Base-by-base conservation (phyloP, 305 asterid genomes). In the Fraxinus dipetala region DNA sequence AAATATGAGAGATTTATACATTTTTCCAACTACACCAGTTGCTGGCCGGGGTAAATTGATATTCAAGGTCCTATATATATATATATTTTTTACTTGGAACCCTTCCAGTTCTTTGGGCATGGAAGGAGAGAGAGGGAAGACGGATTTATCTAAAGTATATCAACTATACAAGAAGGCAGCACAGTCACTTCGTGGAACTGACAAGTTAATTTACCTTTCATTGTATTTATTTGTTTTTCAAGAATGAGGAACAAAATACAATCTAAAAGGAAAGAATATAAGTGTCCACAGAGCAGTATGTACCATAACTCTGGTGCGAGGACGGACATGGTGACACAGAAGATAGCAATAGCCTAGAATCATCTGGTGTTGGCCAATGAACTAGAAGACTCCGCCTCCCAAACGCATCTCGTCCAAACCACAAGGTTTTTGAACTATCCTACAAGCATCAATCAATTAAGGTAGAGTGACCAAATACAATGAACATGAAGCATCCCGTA, bases 331-430 rank as follows among this genome's bases (percentile, higher is more conserved):
- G 97, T 84, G 98, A 93, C 70, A 95, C 99, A 18, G 99, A 94
- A 79, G 98, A 92, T 79, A 95, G 87, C 79, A 95, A 86, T 31
- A 95, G 89, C 76, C 98, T 95, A 79, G 96, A 78, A 82, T 95
- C 98, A 81, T 85, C 86, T n/a, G 16, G 48, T 67, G 98, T 89
- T 77, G 99, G 98, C 98, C 98, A 95, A 80, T 94, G 99, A 83
- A 93, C 97, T 81, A 95, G 92, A 85, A 94, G 97, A 87, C 99
- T 95, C 83, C 99, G 86, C 85, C 99, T 89, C 74, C 99, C 99
- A 84, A 95, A 84, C 1, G 99, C 98, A 92, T 95, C 99, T 81
- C 98, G 93, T 84, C 98, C 98, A 81, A 94, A 92, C 99, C 99
- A 95, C 89, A 95, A 84, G 35, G 92, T 93, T 80, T 88, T 94